Conservation (phyloP, 1,284 basidiomycete genomes). For the Ceratobasidium sp. region DNA sequence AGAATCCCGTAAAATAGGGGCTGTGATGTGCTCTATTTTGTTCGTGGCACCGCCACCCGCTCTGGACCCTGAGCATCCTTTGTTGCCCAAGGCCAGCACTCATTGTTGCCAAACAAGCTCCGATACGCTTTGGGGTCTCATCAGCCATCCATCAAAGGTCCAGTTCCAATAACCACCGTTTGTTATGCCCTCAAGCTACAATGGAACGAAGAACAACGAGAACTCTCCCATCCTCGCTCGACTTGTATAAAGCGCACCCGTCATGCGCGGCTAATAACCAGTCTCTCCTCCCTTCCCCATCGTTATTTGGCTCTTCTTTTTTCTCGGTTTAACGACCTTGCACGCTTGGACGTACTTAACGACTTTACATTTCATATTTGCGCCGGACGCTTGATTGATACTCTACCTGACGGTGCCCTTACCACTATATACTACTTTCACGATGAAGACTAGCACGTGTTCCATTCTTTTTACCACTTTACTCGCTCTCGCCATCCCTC, state of each 20-base stretch:
- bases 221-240: not conserved
- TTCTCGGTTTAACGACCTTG: slow-evolving; percentile 26
- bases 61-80: not conserved
- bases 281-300: not conserved
- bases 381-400: slow-evolving; percentile 19
- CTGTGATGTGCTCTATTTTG: too few relatives aligned
- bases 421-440: not conserved
- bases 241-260: not conserved
- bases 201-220: not conserved
- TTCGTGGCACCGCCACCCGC: slow-evolving; percentile 7
- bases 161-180: not conserved
- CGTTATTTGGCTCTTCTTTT: not conserved
- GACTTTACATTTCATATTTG: not conserved
- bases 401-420: slow-evolving; percentile 50
- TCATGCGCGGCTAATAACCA: not conserved
- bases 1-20: too few relatives aligned
- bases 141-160: slow-evolving; percentile 13
- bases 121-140: not conserved
- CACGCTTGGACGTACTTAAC: slow-evolving; percentile 33
- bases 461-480: not conserved
- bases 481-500: slow-evolving; percentile 4
- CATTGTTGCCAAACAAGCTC: not conserved
- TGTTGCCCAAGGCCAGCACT: not conserved
- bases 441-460: slow-evolving; percentile 46
- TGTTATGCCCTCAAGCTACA: not conserved